Conservation (phyloP, 2,329 filamentous ascomycete species). For the Kalaharituber pfeilii region DNA sequence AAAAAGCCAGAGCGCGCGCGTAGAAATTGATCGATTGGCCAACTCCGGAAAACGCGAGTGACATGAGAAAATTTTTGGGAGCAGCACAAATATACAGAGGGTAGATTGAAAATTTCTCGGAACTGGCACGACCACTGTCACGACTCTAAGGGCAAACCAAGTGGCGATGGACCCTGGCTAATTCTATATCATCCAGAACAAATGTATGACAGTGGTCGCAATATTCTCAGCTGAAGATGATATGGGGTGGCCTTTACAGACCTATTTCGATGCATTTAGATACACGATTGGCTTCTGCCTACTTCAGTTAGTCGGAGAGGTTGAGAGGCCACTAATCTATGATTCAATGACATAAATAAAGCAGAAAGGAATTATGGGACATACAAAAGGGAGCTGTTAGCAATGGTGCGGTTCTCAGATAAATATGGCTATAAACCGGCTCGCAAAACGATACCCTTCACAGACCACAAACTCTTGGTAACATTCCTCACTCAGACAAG, state of each 20-base stretch:
- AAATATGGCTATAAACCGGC: background rate
- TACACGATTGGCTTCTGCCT: background rate
- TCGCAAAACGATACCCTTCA: background rate
- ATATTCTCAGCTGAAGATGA: background rate
- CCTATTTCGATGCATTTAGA: background rate
- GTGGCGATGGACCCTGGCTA: background rate
- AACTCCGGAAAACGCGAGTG: background rate
- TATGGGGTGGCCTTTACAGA: background rate
- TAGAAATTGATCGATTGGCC: background rate
- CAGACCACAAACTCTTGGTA: background rate
- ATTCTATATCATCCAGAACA: background rate
- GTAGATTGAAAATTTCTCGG: background rate
- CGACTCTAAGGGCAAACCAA: background rate
- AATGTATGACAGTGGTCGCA: background rate
- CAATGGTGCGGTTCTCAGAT: background rate
- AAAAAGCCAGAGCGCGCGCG: background rate
- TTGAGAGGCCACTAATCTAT: background rate
- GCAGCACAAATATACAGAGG: background rate
- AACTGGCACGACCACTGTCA: background rate
- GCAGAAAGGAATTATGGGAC: background rate
- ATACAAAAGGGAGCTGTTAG: background rate
- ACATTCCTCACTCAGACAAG: background rate
- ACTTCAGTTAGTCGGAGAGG: background rate
- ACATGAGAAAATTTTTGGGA: background rate
- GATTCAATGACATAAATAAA: background rate